phyloP scores from a whole-genome alignment of 805 yeast species.

The Pichia nakasei region DNA sequence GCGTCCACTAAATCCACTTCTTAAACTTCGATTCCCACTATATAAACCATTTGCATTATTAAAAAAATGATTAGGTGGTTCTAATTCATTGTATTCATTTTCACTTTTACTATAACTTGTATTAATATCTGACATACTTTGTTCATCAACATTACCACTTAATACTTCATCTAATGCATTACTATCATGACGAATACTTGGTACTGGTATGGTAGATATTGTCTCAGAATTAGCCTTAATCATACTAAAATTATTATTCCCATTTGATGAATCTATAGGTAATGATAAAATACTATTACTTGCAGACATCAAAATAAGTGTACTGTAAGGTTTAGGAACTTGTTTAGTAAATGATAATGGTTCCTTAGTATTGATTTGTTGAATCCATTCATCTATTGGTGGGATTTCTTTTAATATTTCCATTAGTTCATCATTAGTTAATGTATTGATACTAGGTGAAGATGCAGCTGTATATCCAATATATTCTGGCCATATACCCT shows the following conservation, averaged over 20 bases:
- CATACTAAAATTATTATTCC: not conserved
- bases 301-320: slow-evolving; percentile 5
- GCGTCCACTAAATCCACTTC: not conserved
- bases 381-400: slow-evolving; percentile 1
- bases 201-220: not conserved
- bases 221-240: not conserved
- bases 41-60: not conserved
- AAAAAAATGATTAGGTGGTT: not conserved
- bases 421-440: slow-evolving; percentile 1
- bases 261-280: not conserved
- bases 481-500: slow-evolving; percentile 15
- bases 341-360: not conserved
- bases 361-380: not conserved
- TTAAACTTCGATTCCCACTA: not conserved
- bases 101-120: not conserved
- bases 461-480: slow-evolving; percentile 4
- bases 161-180: not conserved
- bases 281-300: slow-evolving; percentile 7
- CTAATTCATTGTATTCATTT: not conserved
- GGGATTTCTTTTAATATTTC: slow-evolving; percentile 1
- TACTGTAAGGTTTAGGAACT: slow-evolving; percentile 1
- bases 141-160: not conserved
- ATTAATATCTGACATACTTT: not conserved
- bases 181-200: not conserved
- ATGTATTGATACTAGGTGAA: not conserved